Evolutionary conservation across 345 rosid genomes (phyloP), one percentile per base, ranked within the genome.

Genomic region (Salix arbutifolia): DNA sequence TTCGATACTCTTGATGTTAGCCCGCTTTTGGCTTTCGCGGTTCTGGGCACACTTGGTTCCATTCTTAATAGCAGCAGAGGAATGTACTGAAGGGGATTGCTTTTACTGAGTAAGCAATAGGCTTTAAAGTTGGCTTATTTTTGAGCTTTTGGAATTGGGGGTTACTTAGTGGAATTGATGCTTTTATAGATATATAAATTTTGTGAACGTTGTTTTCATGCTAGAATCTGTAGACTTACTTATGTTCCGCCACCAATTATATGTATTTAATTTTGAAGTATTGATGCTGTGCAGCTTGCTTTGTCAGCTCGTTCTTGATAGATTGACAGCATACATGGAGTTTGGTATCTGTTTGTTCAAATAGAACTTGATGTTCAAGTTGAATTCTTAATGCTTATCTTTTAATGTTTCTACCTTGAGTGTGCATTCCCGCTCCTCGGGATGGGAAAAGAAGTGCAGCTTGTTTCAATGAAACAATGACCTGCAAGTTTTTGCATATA

Each of bases 1-100:
- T 91, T 93, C 42, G 89, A 91, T 71, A 89, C 97, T 0, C 85
- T 95, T 68, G 99, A 94, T 64, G 88, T 90, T 28, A 93, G 97
- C 65, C 97, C 99, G 6, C 79, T 95, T 68, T 85, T 95, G 65
- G 97, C 94, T 60, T 95, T 95, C 26, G 90, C 97, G 0, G 90
- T 93, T 44, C 71, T 95, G 82, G 97, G 99, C 14, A 79, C 84
- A 8, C 87, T 95, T 0, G 93, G 91, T 3, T 89, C 94, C 17
- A 87, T 92, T 77, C 89, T 94, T 70, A 87, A 79, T 67, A 89
- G 68, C 78, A 81, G 89, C 71, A 74, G 88, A 33, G 85, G 85
- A 64, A 56, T 68, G 44, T 76, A 76, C 33, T 80, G 79, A 69
- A 18, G 52, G 25, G 25, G 10, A n/a, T 71, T 38, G 28, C 62